A percentile compares a stretch with the other conserved stretches of the same genome.
phyloP scores from a whole-genome alignment of 2,329 filamentous ascomycete genomes.

The Fusarium multiceps region DNA sequence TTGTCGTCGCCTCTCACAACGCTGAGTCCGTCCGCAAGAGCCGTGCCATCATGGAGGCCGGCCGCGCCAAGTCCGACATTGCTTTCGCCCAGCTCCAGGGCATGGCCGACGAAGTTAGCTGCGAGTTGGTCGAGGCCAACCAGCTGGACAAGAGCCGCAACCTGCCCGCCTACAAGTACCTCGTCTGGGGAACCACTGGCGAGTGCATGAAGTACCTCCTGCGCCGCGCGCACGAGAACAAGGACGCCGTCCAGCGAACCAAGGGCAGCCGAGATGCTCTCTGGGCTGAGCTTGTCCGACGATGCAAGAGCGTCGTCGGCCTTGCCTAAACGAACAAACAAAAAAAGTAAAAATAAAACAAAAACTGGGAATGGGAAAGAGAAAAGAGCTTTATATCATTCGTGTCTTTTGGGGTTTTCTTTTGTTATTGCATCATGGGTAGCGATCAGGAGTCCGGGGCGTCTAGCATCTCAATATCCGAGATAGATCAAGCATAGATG shows the following conservation, averaged over 20 bases:
- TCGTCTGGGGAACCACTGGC: constrained; percentile 75
- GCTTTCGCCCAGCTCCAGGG: constrained; percentile 81
- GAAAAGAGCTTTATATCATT: constrained; percentile 41
- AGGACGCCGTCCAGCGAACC: constrained; percentile 74
- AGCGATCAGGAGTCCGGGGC: constrained; percentile 46
- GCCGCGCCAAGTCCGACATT: constrained; percentile 54
- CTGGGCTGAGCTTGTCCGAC: constrained; percentile 68
- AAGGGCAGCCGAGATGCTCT: constrained; percentile 71
- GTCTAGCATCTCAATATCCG: constrained; percentile 41
- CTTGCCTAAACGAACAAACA: constrained; percentile 42
- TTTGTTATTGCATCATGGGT: constrained; percentile 45
- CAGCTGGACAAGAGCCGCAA: constrained; percentile 45
- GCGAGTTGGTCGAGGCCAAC: constrained; percentile 62
- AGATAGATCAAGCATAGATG: constrained; percentile 45
- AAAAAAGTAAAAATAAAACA: constrained; percentile 5
- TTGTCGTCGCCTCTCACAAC: constrained; percentile 89
- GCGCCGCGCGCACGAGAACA: constrained; percentile 73
- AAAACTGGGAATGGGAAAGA: constrained; percentile 15
- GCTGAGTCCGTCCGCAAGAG: constrained; percentile 73
- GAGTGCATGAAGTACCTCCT: constrained; percentile 90
- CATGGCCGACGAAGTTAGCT: constrained; percentile 94
- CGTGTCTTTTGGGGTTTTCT: constrained; percentile 36
- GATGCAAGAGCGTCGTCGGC: constrained; percentile 59
- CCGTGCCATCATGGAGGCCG: constrained; percentile 61
- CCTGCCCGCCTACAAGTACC: constrained; percentile 75